A percentile compares a stretch with the other conserved stretches of the same genome.
These are phyloP conservation scores for Pelargonium citronellum DNA, from an alignment of 441 rosid species.

Conservation along the genomic window DNA sequence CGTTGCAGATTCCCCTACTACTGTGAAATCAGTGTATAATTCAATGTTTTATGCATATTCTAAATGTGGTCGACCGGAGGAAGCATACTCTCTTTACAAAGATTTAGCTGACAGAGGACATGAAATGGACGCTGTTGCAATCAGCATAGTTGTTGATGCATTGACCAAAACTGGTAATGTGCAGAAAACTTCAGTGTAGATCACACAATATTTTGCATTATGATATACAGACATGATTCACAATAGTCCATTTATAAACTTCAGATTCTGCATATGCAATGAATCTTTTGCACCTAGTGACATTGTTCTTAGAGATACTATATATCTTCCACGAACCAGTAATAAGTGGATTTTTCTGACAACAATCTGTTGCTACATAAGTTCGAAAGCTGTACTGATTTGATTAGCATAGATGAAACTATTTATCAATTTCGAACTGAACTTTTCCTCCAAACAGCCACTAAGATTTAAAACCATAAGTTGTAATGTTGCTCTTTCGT, in stretches of 20 bases:
- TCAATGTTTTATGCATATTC: constrained; percentile 64
- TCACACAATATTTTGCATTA: neutral
- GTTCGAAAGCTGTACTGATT: too few species aligned
- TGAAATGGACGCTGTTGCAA: constrained; percentile 46
- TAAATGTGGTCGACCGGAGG: constrained; percentile 57
- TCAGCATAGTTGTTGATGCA: constrained; percentile 65
- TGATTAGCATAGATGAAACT: too few species aligned
- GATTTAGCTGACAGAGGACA: constrained; percentile 41
- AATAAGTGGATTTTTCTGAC: too few species aligned
- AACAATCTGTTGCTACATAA: too few species aligned
- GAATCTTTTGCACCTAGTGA: neutral
- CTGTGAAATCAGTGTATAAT: constrained; percentile 39
- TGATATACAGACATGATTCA: neutral
- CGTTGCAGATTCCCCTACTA: constrained; percentile 37
- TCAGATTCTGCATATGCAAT: neutral
- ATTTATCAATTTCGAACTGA: too few species aligned
- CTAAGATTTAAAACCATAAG: too few species aligned
- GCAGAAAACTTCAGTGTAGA: neutral
- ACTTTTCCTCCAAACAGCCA: too few species aligned
- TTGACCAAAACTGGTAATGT: constrained; percentile 54
- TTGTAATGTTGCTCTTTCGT: neutral
- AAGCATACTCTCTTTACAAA: constrained; percentile 51
- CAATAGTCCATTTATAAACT: neutral
- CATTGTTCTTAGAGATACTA: too few species aligned
- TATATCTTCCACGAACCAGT: too few species aligned